phyloP scores from a whole-genome alignment of 257 asterid species.

The Lavandula angustifolia region DNA sequence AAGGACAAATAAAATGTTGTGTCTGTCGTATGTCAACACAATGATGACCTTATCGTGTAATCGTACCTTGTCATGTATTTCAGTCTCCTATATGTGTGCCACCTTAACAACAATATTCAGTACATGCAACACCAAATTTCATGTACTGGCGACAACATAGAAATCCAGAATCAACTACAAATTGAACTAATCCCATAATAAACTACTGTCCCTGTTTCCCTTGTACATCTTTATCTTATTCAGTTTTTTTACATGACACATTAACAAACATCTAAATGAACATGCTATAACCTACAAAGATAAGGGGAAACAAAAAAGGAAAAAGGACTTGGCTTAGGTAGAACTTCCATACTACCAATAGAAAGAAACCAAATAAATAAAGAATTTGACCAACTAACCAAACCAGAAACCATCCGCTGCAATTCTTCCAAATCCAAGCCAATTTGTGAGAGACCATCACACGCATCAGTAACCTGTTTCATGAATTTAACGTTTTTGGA shows the following conservation, averaged over 20 bases:
- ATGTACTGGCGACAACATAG: not conserved
- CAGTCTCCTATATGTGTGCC: not conserved
- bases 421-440: slow-evolving; percentile 53
- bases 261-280: not conserved
- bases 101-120: not conserved
- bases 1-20: not conserved
- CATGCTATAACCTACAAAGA: not conserved
- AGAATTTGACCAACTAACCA: slow-evolving; percentile 51
- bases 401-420: slow-evolving; percentile 61
- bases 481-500: slow-evolving; percentile 20
- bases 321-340: not conserved
- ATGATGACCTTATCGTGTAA: no score
- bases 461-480: slow-evolving; percentile 63
- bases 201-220: not conserved
- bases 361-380: not conserved
- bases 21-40: not conserved
- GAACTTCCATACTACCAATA: not conserved
- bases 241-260: not conserved
- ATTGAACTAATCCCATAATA: not conserved
- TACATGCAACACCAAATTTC: not conserved
- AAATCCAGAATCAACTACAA: not conserved
- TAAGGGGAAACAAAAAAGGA: no score
- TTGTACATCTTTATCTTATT: not conserved
- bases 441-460: slow-evolving; percentile 65
- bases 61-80: not conserved